Conservation (phyloP, 495 filamentous ascomycete species). For the Letharia lupina region DNA sequence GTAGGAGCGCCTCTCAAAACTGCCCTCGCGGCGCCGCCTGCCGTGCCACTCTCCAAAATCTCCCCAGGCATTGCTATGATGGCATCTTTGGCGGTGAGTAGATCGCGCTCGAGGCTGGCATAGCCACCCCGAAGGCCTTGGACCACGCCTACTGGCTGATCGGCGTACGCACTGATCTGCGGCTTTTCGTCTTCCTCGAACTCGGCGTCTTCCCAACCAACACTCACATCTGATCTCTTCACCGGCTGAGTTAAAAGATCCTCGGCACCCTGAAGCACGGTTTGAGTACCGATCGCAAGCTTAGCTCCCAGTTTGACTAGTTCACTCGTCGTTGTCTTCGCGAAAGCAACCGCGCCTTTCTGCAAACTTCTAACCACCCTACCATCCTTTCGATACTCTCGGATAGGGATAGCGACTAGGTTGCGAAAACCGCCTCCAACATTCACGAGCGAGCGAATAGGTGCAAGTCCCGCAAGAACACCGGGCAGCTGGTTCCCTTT, state of each 20-base stretch:
- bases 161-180: slow-evolving; percentile 79
- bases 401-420: slow-evolving; percentile 78
- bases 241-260: slow-evolving; percentile 53
- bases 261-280: slow-evolving; percentile 79
- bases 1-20: slow-evolving; percentile 79
- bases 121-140: slow-evolving; percentile 81
- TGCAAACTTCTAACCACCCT: slow-evolving; percentile 83
- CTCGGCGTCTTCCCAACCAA: slow-evolving; percentile 56
- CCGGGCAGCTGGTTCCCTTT: slow-evolving; percentile 82
- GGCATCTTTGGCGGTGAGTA: slow-evolving; percentile 75
- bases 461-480: slow-evolving; percentile 82
- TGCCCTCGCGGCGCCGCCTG: slow-evolving; percentile 71
- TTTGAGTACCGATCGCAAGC: slow-evolving; percentile 89
- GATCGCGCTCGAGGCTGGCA: slow-evolving; percentile 72
- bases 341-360: slow-evolving; percentile 83
- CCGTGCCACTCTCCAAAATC: slow-evolving; percentile 75
- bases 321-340: slow-evolving; percentile 84
- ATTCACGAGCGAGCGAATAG: slow-evolving; percentile 81
- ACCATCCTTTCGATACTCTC: slow-evolving; percentile 90
- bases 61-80: slow-evolving; percentile 93
- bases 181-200: slow-evolving; percentile 57
- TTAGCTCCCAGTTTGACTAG: slow-evolving; percentile 90
- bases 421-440: slow-evolving; percentile 79
- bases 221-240: slow-evolving; percentile 26
- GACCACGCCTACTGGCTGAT: slow-evolving; percentile 80